Percentiles rank a stretch among this genome's conserved stretches.
Conservation (phyloP, 805 yeast species). For the Candida silvicultrix region DNA sequence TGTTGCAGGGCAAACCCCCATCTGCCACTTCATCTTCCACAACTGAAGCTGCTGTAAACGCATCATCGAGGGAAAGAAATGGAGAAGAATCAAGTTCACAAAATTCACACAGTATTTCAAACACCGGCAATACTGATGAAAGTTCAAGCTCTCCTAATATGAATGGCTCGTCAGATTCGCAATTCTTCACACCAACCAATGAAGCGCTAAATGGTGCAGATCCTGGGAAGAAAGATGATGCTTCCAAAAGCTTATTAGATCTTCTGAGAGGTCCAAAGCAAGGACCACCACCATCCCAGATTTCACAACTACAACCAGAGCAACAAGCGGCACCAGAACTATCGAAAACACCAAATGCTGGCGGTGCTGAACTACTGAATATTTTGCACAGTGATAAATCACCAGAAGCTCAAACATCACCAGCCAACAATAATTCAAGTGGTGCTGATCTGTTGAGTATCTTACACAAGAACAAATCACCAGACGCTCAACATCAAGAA, state of each 20-base stretch:
- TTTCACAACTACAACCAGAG: neutral
- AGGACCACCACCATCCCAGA: neutral
- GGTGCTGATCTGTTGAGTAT: conserved; percentile 3
- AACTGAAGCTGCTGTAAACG: too few relatives aligned
- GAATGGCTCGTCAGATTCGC: too few relatives aligned
- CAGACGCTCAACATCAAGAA: conserved; percentile 1
- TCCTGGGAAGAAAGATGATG: neutral
- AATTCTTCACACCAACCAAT: neutral
- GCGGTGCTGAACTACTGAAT: conserved; percentile 3
- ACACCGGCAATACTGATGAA: too few relatives aligned
- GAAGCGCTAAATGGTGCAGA: too few relatives aligned
- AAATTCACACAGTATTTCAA: too few relatives aligned
- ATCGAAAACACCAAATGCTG: neutral
- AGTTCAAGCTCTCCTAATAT: too few relatives aligned
- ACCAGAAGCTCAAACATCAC: neutral
- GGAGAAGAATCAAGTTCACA: too few relatives aligned
- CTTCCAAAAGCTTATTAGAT: neutral
- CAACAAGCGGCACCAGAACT: neutral
- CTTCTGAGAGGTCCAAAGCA: neutral
- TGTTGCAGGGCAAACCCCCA: conserved; percentile 2
- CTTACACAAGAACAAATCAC: conserved; percentile 4
- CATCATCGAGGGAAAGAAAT: too few relatives aligned
- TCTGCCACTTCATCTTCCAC: too few relatives aligned
- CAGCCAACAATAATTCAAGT: neutral
- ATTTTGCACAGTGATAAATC: neutral